Conservation (phyloP, 73 alveolate species). For the Paramecium sonneborni region DNA sequence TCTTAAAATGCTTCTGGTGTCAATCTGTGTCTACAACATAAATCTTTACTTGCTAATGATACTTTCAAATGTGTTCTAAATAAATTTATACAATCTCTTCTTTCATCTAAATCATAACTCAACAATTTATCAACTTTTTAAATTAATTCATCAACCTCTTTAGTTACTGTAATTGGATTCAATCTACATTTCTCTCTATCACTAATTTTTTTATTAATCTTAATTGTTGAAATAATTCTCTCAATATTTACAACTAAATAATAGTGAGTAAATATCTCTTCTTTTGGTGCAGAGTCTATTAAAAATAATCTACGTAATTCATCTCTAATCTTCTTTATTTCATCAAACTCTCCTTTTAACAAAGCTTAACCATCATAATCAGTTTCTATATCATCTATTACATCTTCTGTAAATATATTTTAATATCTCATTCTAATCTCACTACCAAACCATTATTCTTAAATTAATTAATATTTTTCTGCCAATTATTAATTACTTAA, state of each 20-base stretch:
- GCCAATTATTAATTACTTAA: slow-evolving; percentile 21
- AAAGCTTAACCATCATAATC: slow-evolving; percentile 55
- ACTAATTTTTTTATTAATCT: slow-evolving; percentile 56
- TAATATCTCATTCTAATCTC: slow-evolving; percentile 21
- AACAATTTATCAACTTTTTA: slow-evolving; percentile 23
- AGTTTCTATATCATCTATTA: neutral
- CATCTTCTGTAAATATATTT: slow-evolving; percentile 9
- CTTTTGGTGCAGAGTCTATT: slow-evolving; percentile 55
- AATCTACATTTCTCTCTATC: slow-evolving; percentile 61
- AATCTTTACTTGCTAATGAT: slow-evolving; percentile 50
- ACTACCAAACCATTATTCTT: slow-evolving; percentile 47
- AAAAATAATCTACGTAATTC: slow-evolving; percentile 55
- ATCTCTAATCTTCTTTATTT: neutral
- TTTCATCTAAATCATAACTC: slow-evolving; percentile 23
- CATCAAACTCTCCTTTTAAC: slow-evolving; percentile 38
- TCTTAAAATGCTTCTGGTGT: slow-evolving; percentile 58
- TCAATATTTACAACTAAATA: slow-evolving; percentile 61
- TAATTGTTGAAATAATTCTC: slow-evolving; percentile 63
- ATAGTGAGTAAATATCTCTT: slow-evolving; percentile 50
- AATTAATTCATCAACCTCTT: slow-evolving; percentile 30
- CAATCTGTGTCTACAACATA: slow-evolving; percentile 53
- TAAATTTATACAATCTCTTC: neutral
- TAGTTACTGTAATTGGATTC: slow-evolving; percentile 46
- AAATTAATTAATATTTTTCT: slow-evolving; percentile 42
- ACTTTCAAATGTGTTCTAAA: slow-evolving; percentile 55